phyloP scores from a whole-genome alignment of 768 basidiomycete species.

The Glaciozyma antarctica region DNA sequence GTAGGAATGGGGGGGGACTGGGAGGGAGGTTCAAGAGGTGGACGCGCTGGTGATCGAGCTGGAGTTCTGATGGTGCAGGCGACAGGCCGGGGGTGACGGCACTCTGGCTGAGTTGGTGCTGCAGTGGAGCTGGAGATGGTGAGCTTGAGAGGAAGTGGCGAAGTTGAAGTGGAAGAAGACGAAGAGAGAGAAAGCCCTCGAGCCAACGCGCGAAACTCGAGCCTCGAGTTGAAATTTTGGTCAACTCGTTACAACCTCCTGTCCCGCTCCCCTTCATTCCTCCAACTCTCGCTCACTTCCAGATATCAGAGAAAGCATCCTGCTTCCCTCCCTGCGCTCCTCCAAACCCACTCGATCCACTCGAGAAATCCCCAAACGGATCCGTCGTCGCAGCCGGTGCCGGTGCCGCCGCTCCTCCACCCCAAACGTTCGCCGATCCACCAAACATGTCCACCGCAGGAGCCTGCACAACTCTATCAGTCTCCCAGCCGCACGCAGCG shows the following conservation, averaged over 20 bases:
- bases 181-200: not conserved
- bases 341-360: not conserved
- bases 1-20: not conserved
- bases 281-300: not conserved
- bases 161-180: no score
- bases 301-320: conserved; percentile 6
- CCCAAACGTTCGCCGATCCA: not conserved
- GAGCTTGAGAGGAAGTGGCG: no score
- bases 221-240: not conserved
- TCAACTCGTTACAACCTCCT: not conserved
- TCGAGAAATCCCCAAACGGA: conserved; percentile 5
- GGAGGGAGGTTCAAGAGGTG: not conserved
- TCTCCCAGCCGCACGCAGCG: not conserved
- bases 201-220: not conserved
- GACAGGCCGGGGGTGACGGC: no score
- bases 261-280: not conserved
- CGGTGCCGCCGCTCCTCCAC: not conserved
- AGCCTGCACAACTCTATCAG: not conserved
- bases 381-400: not conserved
- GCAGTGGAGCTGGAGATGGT: not conserved
- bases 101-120: not conserved
- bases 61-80: no score
- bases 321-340: not conserved
- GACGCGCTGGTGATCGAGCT: not conserved
- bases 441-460: not conserved